These are phyloP conservation scores for Fagus crenata DNA, from an alignment of 306 rosid genomes.

Conservation along the genomic window DNA sequence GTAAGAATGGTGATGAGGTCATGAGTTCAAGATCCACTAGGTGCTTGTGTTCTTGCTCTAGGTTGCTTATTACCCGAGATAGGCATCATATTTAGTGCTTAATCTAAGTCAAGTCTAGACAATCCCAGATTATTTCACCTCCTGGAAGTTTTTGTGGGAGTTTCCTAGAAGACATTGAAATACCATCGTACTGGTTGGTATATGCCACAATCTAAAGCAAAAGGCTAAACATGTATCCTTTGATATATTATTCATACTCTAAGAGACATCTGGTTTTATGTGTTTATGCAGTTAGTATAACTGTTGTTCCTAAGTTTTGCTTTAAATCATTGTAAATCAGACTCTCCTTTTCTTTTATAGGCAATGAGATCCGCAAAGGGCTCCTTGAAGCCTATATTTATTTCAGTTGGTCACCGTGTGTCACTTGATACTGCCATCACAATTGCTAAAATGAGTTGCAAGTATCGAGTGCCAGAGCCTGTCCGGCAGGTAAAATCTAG, in stretches of 20 bases:
- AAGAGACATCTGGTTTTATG: not conserved
- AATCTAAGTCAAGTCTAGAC: not conserved
- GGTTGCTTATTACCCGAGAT: not conserved
- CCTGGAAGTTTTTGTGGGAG: not conserved
- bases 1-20: no score
- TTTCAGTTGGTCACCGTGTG: constrained; percentile 81
- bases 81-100: not conserved
- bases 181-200: constrained; percentile 6
- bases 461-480: constrained; percentile 87
- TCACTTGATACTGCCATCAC: constrained; percentile 71
- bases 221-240: not conserved
- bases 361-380: constrained; percentile 67
- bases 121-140: not conserved
- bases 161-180: not conserved
- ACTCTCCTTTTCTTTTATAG: constrained; percentile 35
- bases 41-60: no score
- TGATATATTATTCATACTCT: not conserved
- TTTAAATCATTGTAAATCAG: not conserved
- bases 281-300: constrained; percentile 1
- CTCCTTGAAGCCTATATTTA: constrained; percentile 69
- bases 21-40: no score
- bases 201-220: constrained; percentile 7
- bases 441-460: constrained; percentile 70
- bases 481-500: constrained; percentile 66
- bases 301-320: constrained; percentile 19